A percentile compares a stretch with the other conserved stretches of the same genome.
Conservation (phyloP, 257 asterid genomes). For the Solanum bukasovii region DNA sequence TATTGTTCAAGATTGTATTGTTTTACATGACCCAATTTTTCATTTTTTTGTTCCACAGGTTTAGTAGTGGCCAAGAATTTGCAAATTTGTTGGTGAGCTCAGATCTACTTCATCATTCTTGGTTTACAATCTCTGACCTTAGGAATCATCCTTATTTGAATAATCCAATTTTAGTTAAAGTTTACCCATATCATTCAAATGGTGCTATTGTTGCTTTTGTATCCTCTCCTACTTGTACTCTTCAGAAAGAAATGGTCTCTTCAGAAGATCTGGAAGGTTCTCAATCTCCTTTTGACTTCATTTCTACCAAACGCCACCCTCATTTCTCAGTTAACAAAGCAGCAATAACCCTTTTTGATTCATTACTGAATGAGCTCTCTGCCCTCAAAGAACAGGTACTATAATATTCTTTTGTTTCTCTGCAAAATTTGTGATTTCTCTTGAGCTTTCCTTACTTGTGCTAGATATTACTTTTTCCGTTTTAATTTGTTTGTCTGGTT, state of each 20-base stretch:
- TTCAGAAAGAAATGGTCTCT: neutral
- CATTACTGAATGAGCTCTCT: constrained; percentile 2
- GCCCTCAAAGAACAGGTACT: constrained; percentile 6
- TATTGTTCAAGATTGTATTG: neutral
- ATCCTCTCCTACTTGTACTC: neutral
- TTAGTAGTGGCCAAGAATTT: constrained; percentile 7
- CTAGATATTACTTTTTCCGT: neutral
- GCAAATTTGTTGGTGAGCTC: constrained; percentile 8
- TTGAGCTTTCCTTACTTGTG: neutral
- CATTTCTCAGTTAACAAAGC: constrained; percentile 11
- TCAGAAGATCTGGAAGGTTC: neutral
- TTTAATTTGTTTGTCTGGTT: too few relatives aligned
- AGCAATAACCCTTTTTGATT: constrained; percentile 5
- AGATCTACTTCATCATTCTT: constrained; percentile 11
- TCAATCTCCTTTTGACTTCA: neutral
- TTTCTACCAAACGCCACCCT: constrained; percentile 16
- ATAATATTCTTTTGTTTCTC: neutral
- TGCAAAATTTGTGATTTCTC: neutral
- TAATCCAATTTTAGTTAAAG: neutral
- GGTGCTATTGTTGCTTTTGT: constrained; percentile 16
- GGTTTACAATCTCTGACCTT: constrained; percentile 6
- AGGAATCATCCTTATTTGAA: neutral
- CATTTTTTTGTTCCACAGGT: neutral
- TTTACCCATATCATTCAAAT: neutral
- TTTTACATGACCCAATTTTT: neutral